Evolutionary conservation across 805 yeast genomes (phyloP), one percentile per base, ranked within the genome.

Genomic region (Cyberlindnera mycetangii): DNA sequence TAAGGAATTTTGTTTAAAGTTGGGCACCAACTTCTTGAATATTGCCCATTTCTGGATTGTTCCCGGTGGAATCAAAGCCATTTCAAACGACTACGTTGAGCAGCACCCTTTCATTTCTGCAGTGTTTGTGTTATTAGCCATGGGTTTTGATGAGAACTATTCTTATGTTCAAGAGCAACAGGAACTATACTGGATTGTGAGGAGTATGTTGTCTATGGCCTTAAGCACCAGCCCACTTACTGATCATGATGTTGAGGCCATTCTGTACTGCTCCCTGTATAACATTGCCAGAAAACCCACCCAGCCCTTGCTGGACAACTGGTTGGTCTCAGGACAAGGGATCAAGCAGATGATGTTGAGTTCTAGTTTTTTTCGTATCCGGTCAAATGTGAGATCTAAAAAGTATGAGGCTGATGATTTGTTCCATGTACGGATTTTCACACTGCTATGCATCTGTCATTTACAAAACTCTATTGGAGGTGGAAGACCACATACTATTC

Each of bases 241-340:
- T 5, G 82, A 76, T 51, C 81, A 76, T 58, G 85, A 79, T 52
- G 71, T 78, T 28, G 85, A 79, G 54, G 83, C 82, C 0, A 70
- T 79, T 8, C 53, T 79, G 21, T 79, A 79, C 53, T 68, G 79
- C 41, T 70, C 79, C 17, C 60, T 75, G 56, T 79, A 76, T 55
- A 75, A 76, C 50, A 71, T 77, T 37, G 75, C 81, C 2, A 64
- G 81, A 49, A 77, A 76, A 48, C 74, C 80, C 4, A 64, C 69
- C 39, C 83, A 78, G 53, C 64, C 72, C n/a, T 69, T 71, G 41
- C 64, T 75, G 49, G 79, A 79, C 56, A 67, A 73, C 15, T 71
- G 82, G 75, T 61, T 75, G 9, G 51, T 78, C n/a, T 72, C 79
- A 3, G 73, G 75, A 28, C 69, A 72, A 47, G 83, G 79, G 0